Conservation (phyloP, 2,329 filamentous ascomycete species). For the Akanthomyces dipterigenus region DNA sequence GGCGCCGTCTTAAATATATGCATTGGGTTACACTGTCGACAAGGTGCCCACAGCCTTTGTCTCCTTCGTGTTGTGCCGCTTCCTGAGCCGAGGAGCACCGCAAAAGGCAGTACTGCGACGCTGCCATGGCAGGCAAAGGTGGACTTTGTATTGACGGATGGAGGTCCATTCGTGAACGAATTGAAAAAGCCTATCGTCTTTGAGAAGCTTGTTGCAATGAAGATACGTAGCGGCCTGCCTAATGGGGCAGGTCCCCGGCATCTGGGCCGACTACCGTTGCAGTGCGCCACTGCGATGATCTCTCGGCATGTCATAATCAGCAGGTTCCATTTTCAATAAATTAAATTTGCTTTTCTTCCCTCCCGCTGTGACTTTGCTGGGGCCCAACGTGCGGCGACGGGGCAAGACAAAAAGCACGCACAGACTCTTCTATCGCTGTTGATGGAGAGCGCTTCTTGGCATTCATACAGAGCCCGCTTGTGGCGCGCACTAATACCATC, state of each 20-base stretch:
- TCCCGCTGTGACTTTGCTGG: not conserved
- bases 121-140: not conserved
- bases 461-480: not conserved
- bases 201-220: not conserved
- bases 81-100: not conserved
- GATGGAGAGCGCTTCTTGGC: too few relatives aligned
- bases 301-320: not conserved
- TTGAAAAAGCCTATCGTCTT: not conserved
- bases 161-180: not conserved
- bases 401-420: not conserved
- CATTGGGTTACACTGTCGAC: not conserved
- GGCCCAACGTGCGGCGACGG: not conserved
- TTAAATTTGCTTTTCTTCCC: not conserved
- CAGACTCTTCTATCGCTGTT: not conserved
- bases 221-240: constrained; percentile 2
- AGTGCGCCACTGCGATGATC: not conserved
- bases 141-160: not conserved
- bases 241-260: constrained; percentile 9
- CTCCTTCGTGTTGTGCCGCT: not conserved
- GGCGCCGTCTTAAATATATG: not conserved
- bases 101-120: not conserved
- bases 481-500: not conserved
- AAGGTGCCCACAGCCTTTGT: not conserved
- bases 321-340: not conserved
- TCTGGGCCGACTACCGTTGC: not conserved